A percentile compares a stretch with the other conserved stretches of the same genome.
These are phyloP conservation scores for Melaleuca alternifolia DNA, from an alignment of 345 rosid species.

Conservation along the genomic window DNA sequence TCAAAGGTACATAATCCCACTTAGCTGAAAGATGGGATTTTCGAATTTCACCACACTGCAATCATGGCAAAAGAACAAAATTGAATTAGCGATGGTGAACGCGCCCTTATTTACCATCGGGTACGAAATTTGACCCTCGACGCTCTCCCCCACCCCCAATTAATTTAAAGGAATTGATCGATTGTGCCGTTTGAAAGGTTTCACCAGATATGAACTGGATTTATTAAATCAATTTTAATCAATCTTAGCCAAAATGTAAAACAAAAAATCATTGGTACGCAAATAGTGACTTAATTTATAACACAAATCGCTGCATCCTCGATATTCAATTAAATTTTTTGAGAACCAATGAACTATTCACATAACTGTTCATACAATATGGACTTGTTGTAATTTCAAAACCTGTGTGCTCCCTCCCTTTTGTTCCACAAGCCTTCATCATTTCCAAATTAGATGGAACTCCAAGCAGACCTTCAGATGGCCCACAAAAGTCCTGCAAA, in stretches of 20 bases:
- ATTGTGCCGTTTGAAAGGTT: not conserved
- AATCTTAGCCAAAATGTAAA: not conserved
- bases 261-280: not conserved
- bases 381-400: not conserved
- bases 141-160: not conserved
- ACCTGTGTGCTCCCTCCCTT: not conserved
- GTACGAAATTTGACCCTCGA: not conserved
- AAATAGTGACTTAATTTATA: not conserved
- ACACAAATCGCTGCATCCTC: not conserved
- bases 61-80: not conserved
- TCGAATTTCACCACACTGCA: not conserved
- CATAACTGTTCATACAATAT: not conserved
- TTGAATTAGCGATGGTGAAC: not conserved
- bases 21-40: not conserved
- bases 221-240: not conserved
- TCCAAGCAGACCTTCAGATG: not conserved
- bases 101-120: not conserved
- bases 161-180: not conserved
- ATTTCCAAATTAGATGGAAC: not conserved
- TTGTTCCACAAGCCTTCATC: not conserved
- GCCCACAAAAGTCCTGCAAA: not conserved
- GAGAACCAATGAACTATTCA: not conserved
- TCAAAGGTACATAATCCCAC: not conserved
- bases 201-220: not conserved
- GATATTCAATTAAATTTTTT: not conserved